Evolutionary conservation across 257 asterid species (phyloP).

Genomic region (Ajuga chamaepitys): DNA sequence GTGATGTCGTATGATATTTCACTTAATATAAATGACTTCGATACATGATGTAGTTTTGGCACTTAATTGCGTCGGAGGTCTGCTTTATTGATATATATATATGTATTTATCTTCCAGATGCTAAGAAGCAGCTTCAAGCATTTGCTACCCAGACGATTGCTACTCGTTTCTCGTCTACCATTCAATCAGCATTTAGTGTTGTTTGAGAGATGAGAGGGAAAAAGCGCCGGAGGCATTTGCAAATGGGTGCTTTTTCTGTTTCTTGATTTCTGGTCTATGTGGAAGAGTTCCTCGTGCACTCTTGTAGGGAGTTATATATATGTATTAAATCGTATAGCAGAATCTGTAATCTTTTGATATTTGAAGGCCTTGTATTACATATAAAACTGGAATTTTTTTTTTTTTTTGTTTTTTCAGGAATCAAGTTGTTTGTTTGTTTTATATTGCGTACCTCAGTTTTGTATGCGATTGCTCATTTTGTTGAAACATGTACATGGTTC

Average conservation of each 20-base stretch:
- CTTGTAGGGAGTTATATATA: conserved; percentile 17
- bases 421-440: too few species aligned
- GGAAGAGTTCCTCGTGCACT: conserved; percentile 10
- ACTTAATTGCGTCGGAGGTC: too few species aligned
- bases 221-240: background rate
- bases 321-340: conserved; percentile 9
- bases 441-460: too few species aligned
- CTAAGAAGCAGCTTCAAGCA: conserved; percentile 94
- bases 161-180: conserved; percentile 74
- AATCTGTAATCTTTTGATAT: conserved; percentile 16
- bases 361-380: conserved; percentile 23
- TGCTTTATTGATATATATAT: too few species aligned
- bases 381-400: too few species aligned
- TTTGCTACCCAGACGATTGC: conserved; percentile 90
- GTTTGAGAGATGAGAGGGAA: conserved; percentile 35
- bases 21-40: background rate
- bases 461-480: too few species aligned
- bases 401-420: too few species aligned
- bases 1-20: background rate
- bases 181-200: conserved; percentile 83
- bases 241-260: background rate
- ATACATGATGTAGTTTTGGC: too few species aligned
- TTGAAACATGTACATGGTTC: too few species aligned
- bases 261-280: background rate
- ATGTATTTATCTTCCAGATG: conserved; percentile 67